These are phyloP conservation scores for Sphagnum contortum DNA, from an alignment of 225 moss, liverwort and hornwort genomes.

Conservation along the genomic window DNA sequence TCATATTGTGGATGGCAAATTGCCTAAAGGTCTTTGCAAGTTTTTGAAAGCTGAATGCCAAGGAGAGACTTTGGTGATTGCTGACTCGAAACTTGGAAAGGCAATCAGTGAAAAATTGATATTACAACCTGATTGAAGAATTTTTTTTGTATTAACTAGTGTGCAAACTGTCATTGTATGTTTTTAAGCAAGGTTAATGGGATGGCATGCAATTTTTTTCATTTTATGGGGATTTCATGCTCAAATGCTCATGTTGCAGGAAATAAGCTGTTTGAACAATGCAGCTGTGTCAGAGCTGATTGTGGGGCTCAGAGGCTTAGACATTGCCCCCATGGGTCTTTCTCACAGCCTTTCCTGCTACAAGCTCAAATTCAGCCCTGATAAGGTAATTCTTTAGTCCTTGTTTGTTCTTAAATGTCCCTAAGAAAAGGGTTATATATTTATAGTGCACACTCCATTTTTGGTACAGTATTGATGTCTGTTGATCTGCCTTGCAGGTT, in stretches of 20 bases:
- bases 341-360: conserved; percentile 90
- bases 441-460: too few species aligned
- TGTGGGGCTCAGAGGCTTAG: conserved; percentile 59
- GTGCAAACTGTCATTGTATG: too few species aligned
- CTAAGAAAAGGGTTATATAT: too few species aligned
- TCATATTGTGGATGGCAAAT: conserved; percentile 73
- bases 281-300: conserved; percentile 63
- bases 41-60: conserved; percentile 69
- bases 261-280: conserved; percentile 75
- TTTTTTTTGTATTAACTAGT: not conserved
- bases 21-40: conserved; percentile 77
- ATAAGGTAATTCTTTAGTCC: conserved; percentile 25
- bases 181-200: too few species aligned
- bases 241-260: conserved; percentile 7
- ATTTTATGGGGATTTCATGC: too few species aligned
- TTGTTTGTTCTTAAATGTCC: too few species aligned
- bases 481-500: conserved; percentile 18
- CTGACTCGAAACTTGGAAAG: conserved; percentile 81
- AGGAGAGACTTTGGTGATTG: conserved; percentile 68
- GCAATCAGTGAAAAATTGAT: conserved; percentile 55
- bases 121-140: conserved; percentile 15
- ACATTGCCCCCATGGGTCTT: conserved; percentile 82
- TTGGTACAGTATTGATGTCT: too few species aligned
- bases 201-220: too few species aligned
- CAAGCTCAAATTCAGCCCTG: conserved; percentile 87